phyloP scores from a whole-genome alignment of 345 rosid genomes.

The Aurinia saxatilis region DNA sequence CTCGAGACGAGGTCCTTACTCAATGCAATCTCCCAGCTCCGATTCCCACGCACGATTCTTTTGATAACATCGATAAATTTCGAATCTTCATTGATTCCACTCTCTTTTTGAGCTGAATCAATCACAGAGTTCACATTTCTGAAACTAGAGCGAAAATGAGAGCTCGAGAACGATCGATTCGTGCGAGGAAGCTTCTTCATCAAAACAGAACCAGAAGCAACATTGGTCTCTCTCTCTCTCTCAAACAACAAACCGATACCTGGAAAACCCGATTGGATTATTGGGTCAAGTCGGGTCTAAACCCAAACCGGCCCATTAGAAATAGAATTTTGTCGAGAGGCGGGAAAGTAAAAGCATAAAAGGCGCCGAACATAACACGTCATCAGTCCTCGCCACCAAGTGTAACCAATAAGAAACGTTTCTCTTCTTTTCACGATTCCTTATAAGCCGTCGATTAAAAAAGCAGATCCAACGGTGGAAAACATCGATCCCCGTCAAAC shows the following conservation, averaged over 20 bases:
- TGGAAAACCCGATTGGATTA: neutral
- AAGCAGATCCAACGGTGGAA: constrained; percentile 12
- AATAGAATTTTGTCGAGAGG: neutral
- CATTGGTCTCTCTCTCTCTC: neutral
- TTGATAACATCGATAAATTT: constrained; percentile 41
- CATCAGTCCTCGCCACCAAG: constrained; percentile 10
- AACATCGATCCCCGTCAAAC: neutral
- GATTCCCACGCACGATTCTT: constrained; percentile 53
- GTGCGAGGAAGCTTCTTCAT: constrained; percentile 43
- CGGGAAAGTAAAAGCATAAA: neutral
- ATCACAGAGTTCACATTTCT: constrained; percentile 22
- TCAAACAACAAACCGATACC: constrained; percentile 12
- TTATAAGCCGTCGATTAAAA: constrained; percentile 12
- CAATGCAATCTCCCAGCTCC: constrained; percentile 65
- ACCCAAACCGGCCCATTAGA: neutral
- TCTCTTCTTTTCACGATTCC: neutral
- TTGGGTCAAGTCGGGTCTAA: neutral
- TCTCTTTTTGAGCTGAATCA: constrained; percentile 13
- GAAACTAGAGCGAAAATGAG: constrained; percentile 6
- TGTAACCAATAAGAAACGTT: neutral
- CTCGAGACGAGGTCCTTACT: constrained; percentile 31
- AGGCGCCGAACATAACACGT: constrained; percentile 10
- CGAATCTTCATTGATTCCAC: constrained; percentile 34
- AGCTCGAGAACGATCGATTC: constrained; percentile 17
- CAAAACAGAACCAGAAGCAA: constrained; percentile 3